phyloP scores from a whole-genome alignment of 805 yeast species.

The Scheffersomyces coipomensis region DNA sequence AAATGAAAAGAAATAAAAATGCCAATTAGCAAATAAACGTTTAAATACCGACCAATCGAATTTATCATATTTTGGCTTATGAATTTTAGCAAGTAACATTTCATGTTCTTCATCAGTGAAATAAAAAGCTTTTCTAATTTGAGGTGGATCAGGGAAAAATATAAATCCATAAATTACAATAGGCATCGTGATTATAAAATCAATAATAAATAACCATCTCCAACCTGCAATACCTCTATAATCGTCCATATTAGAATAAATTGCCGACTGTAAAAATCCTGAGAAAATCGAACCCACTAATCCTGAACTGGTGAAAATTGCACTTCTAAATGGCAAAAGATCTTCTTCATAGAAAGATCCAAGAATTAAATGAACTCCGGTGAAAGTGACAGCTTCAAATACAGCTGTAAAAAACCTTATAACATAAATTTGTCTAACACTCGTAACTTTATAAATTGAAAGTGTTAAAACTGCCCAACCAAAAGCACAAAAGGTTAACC shows the following conservation, averaged over 20 bases:
- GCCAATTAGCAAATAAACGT: slow-evolving; percentile 40
- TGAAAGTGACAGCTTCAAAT: slow-evolving; percentile 57
- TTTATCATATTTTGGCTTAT: slow-evolving; percentile 21
- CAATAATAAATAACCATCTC: slow-evolving; percentile 71
- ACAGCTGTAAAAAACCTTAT: slow-evolving; percentile 61
- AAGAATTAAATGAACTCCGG: slow-evolving; percentile 53
- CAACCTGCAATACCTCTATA: slow-evolving; percentile 55
- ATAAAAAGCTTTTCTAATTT: slow-evolving; percentile 29
- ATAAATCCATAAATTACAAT: slow-evolving; percentile 55
- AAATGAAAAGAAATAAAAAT: slow-evolving; percentile 34
- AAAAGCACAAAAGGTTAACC: slow-evolving; percentile 53
- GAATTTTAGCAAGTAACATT: slow-evolving; percentile 35
- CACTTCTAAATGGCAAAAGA: slow-evolving; percentile 51
- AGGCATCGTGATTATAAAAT: slow-evolving; percentile 57
- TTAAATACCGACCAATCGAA: slow-evolving; percentile 36
- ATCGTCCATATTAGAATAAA: slow-evolving; percentile 45
- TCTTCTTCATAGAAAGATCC: slow-evolving; percentile 53
- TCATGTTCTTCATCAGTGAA: slow-evolving; percentile 23
- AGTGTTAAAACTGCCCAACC: slow-evolving; percentile 59
- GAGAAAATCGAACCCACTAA: slow-evolving; percentile 54
- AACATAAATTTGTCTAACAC: slow-evolving; percentile 50
- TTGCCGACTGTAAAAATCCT: slow-evolving; percentile 58
- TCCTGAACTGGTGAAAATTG: slow-evolving; percentile 55
- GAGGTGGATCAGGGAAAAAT: slow-evolving; percentile 60
- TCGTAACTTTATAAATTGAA: slow-evolving; percentile 47